phyloP scores from a whole-genome alignment of 768 basidiomycete genomes.

The Cystobasidium ongulense region DNA sequence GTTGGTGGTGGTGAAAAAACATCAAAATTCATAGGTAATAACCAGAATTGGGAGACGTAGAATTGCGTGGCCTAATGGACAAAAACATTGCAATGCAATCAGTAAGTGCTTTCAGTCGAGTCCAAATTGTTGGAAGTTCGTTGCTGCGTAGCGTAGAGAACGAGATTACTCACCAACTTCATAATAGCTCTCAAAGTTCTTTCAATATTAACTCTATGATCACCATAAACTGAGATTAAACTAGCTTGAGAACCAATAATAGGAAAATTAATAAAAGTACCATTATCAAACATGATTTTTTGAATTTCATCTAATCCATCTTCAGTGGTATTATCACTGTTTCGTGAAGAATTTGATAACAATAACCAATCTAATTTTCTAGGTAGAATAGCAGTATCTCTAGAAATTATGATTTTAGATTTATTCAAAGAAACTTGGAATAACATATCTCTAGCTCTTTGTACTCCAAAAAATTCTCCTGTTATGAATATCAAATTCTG shows the following conservation, averaged over 20 bases:
- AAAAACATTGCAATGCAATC: not conserved
- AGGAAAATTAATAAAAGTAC: constrained; percentile 89
- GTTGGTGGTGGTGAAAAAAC: constrained; percentile 68
- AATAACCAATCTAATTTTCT: constrained; percentile 98
- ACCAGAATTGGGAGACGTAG: constrained; percentile 95
- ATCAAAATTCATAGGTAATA: constrained; percentile 86
- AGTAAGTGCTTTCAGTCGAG: not conserved
- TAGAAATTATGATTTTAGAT: constrained; percentile 80
- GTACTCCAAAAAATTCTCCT: constrained; percentile 92
- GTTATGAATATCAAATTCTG: constrained; percentile 90
- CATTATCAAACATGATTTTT: constrained; percentile 89
- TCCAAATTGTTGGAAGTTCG: no score
- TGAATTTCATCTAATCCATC: constrained; percentile 89
- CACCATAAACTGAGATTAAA: constrained; percentile 85
- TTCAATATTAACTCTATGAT: constrained; percentile 86
- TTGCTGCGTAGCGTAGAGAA: no score
- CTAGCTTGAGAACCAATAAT: constrained; percentile 85
- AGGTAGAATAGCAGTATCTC: constrained; percentile 87
- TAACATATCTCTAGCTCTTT: constrained; percentile 89
- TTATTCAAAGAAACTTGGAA: constrained; percentile 77
- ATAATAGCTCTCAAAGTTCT: constrained; percentile 87
- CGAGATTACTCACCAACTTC: constrained; percentile 65
- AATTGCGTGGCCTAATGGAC: constrained; percentile 84
- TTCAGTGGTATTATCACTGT: no score
- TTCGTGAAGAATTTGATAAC: constrained; percentile 45